Conservation (phyloP, 495 filamentous ascomycete species). For the Penicillium nucicola region DNA sequence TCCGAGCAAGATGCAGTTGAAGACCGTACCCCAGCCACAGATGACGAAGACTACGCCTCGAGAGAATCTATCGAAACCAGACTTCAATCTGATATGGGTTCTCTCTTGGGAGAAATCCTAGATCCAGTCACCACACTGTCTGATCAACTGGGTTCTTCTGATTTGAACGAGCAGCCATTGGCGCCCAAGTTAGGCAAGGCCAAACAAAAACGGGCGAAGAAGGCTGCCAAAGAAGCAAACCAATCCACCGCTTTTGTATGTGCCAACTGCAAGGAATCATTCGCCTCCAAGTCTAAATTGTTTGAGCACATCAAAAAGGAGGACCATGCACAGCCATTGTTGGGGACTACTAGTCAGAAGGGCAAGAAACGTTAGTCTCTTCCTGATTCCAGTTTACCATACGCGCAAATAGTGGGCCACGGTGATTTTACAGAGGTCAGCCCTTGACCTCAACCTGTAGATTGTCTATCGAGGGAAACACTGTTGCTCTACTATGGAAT, state of each 20-base stretch:
- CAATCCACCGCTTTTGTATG: conserved; percentile 50
- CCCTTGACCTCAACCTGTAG: too few species aligned
- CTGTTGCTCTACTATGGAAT: neutral
- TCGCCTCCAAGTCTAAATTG: conserved; percentile 65
- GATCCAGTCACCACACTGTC: conserved; percentile 17
- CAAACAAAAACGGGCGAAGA: conserved; percentile 82
- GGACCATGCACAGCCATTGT: conserved; percentile 53
- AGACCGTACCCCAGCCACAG: conserved; percentile 1
- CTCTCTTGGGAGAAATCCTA: neutral
- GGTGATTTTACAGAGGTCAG: too few species aligned
- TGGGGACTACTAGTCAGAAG: conserved; percentile 30
- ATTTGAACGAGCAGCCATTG: conserved; percentile 16
- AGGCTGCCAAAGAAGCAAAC: conserved; percentile 58
- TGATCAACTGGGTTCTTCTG: conserved; percentile 20
- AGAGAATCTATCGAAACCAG: conserved; percentile 41
- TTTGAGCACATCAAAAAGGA: conserved; percentile 69
- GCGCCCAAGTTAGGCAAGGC: conserved; percentile 73
- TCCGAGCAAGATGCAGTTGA: neutral
- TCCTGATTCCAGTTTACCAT: too few species aligned
- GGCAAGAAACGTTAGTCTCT: conserved; percentile 14
- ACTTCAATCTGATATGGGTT: conserved; percentile 12
- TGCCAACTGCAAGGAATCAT: conserved; percentile 55
- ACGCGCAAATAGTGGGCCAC: too few species aligned
- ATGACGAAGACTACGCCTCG: conserved; percentile 45
- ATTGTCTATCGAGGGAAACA: neutral